These are phyloP conservation scores for Scheffersomyces spartinae DNA, from an alignment of 805 yeast genomes.

Conservation along the genomic window DNA sequence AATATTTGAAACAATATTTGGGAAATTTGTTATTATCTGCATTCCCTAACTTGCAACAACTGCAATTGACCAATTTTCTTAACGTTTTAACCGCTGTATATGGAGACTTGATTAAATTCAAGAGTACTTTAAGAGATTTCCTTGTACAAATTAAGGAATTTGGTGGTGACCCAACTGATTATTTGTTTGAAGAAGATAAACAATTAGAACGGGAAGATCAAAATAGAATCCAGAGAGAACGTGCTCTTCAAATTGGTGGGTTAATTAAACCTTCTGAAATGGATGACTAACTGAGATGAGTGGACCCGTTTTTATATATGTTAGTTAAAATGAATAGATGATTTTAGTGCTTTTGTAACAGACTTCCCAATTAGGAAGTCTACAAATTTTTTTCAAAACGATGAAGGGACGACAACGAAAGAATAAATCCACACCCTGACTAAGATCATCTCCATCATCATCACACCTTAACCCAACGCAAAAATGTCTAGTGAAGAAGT, in stretches of 20 bases:
- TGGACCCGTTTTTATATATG: neutral
- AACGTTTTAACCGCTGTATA: constrained; percentile 65
- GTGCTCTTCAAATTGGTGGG: constrained; percentile 84
- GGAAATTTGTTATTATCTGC: constrained; percentile 75
- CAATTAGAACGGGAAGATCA: constrained; percentile 66
- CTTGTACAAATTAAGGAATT: constrained; percentile 89
- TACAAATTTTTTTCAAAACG: constrained; percentile 2
- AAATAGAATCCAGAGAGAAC: constrained; percentile 59
- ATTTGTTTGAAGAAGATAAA: constrained; percentile 87
- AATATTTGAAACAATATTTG: constrained; percentile 68
- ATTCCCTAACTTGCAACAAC: constrained; percentile 82
- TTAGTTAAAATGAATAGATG: neutral
- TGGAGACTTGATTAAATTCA: constrained; percentile 64
- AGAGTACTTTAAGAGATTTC: constrained; percentile 85
- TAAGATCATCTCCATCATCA: too few species aligned
- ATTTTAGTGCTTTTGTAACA: neutral
- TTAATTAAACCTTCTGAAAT: constrained; percentile 88
- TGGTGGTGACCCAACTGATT: constrained; percentile 94
- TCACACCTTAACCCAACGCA: too few species aligned
- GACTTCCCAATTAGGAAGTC: constrained; percentile 6
- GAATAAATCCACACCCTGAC: too few species aligned
- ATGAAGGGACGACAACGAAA: too few species aligned
- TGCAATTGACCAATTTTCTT: constrained; percentile 74
- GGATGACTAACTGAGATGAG: constrained; percentile 39
- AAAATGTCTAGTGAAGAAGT: too few species aligned